These are phyloP conservation scores for Yamadazyma mexicana DNA, from an alignment of 1,139 yeast genomes.

Conservation along the genomic window DNA sequence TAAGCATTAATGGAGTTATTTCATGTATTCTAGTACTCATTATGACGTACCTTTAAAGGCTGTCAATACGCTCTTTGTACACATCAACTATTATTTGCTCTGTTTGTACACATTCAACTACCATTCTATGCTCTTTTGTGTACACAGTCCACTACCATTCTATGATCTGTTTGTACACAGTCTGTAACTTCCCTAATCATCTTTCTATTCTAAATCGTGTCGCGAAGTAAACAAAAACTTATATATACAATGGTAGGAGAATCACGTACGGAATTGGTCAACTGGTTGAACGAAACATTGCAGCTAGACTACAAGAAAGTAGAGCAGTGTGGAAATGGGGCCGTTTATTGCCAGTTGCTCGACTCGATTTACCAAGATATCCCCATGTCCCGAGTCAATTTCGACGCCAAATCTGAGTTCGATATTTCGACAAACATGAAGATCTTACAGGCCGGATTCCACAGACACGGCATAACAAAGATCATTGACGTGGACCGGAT, in stretches of 20 bases:
- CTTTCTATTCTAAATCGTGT: too few relatives aligned
- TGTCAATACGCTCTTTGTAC: not conserved
- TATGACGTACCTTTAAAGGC: too few relatives aligned
- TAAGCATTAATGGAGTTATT: not conserved
- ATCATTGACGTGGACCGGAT: conserved; percentile 78
- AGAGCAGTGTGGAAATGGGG: conserved; percentile 95
- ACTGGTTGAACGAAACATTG: conserved; percentile 79
- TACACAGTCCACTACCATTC: too few relatives aligned
- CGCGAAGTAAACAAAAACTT: conserved; percentile 1
- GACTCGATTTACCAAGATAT: conserved; percentile 82
- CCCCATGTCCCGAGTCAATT: conserved; percentile 76
- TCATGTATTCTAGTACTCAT: not conserved
- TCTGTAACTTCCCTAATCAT: too few relatives aligned
- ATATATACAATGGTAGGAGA: conserved; percentile 49
- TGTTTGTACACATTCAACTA: too few relatives aligned
- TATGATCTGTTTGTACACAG: too few relatives aligned
- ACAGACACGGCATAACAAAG: conserved; percentile 68
- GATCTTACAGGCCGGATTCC: conserved; percentile 75
- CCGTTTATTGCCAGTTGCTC: conserved; percentile 88
- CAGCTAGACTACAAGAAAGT: conserved; percentile 69
- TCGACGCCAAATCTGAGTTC: conserved; percentile 64
- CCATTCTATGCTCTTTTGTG: too few relatives aligned
- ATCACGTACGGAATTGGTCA: conserved; percentile 78
- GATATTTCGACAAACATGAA: conserved; percentile 82
- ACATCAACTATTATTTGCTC: too few relatives aligned